Percentiles rank a stretch among this genome's conserved stretches.
Conservation (phyloP, 495 filamentous ascomycete genomes). For the Cercophora sp. region DNA sequence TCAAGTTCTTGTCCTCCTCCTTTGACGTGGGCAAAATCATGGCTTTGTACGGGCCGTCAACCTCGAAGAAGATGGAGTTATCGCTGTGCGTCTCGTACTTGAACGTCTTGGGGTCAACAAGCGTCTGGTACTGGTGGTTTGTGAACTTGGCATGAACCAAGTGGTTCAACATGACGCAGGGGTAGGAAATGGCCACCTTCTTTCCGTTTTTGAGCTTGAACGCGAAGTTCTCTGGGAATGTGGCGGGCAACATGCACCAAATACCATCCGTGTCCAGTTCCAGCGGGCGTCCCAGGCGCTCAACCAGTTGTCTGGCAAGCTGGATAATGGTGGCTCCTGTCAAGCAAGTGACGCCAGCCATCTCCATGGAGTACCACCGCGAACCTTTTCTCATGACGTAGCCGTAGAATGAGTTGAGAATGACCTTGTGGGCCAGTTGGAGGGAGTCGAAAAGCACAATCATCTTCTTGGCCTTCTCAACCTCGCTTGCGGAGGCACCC, state of each 20-base stretch:
- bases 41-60: conserved; percentile 93
- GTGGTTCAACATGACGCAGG: conserved; percentile 99
- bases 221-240: conserved; percentile 93
- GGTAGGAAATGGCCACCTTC: conserved; percentile 92
- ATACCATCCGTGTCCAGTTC: conserved; percentile 99
- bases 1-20: conserved; percentile 98
- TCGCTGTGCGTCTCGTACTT: conserved; percentile 94
- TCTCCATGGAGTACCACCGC: conserved; percentile 99
- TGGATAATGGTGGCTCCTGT: conserved; percentile 98
- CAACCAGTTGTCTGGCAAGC: conserved; percentile 89
- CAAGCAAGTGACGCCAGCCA: conserved; percentile 97
- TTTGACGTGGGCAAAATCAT: conserved; percentile 98
- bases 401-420: conserved; percentile 98
- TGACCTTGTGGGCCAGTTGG: conserved; percentile 97
- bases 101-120: conserved; percentile 73
- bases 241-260: conserved; percentile 98
- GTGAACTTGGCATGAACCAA: conserved; percentile 93
- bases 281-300: conserved; percentile 86
- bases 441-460: conserved; percentile 93
- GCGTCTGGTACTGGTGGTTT: conserved; percentile 92
- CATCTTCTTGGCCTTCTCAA: conserved; percentile 98
- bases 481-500: conserved; percentile 69
- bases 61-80: conserved; percentile 99
- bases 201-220: conserved; percentile 94
- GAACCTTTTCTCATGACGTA: conserved; percentile 99